Percentiles rank a stretch among this genome's conserved stretches.
Evolutionary conservation across 2,329 filamentous ascomycete genomes (phyloP).

Genomic region (Fusarium pseudoanthophilum): DNA sequence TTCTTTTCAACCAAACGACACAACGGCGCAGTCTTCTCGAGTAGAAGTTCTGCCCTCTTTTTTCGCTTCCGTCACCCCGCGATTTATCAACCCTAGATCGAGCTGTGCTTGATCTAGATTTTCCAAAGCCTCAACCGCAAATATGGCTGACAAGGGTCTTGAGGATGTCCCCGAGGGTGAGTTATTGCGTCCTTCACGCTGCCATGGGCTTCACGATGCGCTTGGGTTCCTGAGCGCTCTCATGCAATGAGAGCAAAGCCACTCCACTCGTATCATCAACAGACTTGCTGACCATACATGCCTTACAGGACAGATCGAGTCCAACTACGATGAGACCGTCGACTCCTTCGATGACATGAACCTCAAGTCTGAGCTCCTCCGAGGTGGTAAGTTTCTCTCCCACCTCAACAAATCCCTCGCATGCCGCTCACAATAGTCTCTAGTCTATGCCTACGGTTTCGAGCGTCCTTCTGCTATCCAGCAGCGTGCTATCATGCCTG

Average conservation of each 20-base stretch:
- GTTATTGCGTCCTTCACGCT: constrained; percentile 52
- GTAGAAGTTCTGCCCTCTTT: constrained; percentile 53
- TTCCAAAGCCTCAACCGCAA: constrained; percentile 73
- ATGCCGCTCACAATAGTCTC: constrained; percentile 40
- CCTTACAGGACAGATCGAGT: constrained; percentile 93
- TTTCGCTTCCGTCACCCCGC: constrained; percentile 50
- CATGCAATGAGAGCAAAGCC: neutral
- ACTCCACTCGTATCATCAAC: neutral
- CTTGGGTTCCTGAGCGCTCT: constrained; percentile 5
- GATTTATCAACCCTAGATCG: constrained; percentile 70
- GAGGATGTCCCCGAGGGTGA: constrained; percentile 96
- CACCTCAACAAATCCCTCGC: constrained; percentile 30
- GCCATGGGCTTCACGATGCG: constrained; percentile 5
- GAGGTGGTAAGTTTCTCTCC: constrained; percentile 72
- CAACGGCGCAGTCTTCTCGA: constrained; percentile 49
- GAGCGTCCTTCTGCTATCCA: constrained; percentile 99
- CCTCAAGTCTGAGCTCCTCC: constrained; percentile 96
- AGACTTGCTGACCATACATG: constrained; percentile 35
- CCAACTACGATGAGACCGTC: constrained; percentile 99
- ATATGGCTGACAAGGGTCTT: constrained; percentile 99
- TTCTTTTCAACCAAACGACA: constrained; percentile 39
- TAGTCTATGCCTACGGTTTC: constrained; percentile 99
- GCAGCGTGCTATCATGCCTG: constrained; percentile 99
- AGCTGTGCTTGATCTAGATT: constrained; percentile 80
- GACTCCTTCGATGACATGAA: constrained; percentile 99